Base-by-base conservation (phyloP, 75 land plant genomes). In the Pinus albicaulis region DNA sequence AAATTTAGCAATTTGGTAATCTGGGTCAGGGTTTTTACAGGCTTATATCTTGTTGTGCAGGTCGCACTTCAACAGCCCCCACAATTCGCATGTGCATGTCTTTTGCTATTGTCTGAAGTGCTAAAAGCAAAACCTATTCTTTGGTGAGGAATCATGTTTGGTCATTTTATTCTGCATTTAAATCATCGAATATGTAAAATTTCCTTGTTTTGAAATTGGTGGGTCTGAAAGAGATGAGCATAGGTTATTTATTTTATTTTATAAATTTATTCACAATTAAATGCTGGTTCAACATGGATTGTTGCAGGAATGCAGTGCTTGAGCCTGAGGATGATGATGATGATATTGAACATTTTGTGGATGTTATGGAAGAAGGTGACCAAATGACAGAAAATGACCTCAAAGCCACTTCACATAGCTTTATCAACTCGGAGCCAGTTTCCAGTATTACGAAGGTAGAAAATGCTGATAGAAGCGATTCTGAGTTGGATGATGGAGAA, bases 51-150 rank as follows among this genome's bases (percentile, higher is more conserved):
- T 61, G 17, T 26, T 48, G 22, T 55, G 72, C 86, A 98, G 99
- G 96, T 98, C 28, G 93, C 94, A 8, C 87, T 98, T 71, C 99
- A 95, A 60, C 93, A 89, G 52, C 95, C 98, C 3, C 91, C 98
- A 31, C 95, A 98, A 71, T 90, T 89, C 87, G 99, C 95, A 6
- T 98, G 99, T 84, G 99, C 89, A 17, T 92, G 92, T 76, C 94
- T 98, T 38, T 82, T 95, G 61, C 82, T 98, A 23, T 77, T 98
- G 52, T 98, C 99, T 56, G 98, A 95, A 79, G 86, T 95, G 74
- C 88, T 98, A 48, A 98, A 92, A 85, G 89, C 92, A 70, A 91
- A 89, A 69, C 99, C 98, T 38, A 81, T 88, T 44, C 87, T 98
- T 48, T 95, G 99, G 99, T 98, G 81, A 71, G 83, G 38, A 68